Evolutionary conservation across 805 yeast genomes (phyloP).

Genomic region (Cyberlindnera saturnus): DNA sequence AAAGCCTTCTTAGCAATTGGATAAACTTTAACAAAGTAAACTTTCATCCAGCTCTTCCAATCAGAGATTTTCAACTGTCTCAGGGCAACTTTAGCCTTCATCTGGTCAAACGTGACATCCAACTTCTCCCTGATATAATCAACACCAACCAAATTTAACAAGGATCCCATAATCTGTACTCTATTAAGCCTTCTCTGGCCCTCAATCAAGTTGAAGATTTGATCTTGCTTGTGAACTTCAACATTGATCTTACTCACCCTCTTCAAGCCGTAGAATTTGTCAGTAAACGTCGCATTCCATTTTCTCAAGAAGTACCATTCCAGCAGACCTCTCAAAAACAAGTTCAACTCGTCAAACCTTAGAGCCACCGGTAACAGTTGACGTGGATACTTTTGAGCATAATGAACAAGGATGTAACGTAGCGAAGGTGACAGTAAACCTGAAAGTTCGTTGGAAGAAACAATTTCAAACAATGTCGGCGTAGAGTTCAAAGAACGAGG

Average conservation of each 20-base stretch:
- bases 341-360: slow-evolving; percentile 71
- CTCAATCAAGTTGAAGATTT: slow-evolving; percentile 37
- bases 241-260: slow-evolving; percentile 33
- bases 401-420: slow-evolving; percentile 72
- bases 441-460: slow-evolving; percentile 77
- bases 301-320: slow-evolving; percentile 65
- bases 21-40: slow-evolving; percentile 49
- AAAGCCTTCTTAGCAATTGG: slow-evolving; percentile 49
- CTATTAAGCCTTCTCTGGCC: slow-evolving; percentile 44
- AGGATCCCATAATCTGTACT: slow-evolving; percentile 47
- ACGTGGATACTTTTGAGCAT: slow-evolving; percentile 73
- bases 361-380: slow-evolving; percentile 55
- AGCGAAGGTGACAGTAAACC: slow-evolving; percentile 75
- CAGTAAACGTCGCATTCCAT: slow-evolving; percentile 87
- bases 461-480: slow-evolving; percentile 85
- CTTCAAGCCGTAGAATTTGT: slow-evolving; percentile 86
- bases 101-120: slow-evolving; percentile 54
- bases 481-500: slow-evolving; percentile 68
- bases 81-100: slow-evolving; percentile 54
- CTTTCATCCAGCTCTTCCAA: slow-evolving; percentile 20
- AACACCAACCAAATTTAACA: slow-evolving; percentile 55
- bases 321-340: slow-evolving; percentile 51
- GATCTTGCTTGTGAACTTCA: slow-evolving; percentile 26
- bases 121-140: slow-evolving; percentile 69
- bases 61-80: slow-evolving; percentile 30